Evolutionary conservation across 2,329 filamentous ascomycete species (phyloP).

Genomic region (Ophiobolus disseminans): DNA sequence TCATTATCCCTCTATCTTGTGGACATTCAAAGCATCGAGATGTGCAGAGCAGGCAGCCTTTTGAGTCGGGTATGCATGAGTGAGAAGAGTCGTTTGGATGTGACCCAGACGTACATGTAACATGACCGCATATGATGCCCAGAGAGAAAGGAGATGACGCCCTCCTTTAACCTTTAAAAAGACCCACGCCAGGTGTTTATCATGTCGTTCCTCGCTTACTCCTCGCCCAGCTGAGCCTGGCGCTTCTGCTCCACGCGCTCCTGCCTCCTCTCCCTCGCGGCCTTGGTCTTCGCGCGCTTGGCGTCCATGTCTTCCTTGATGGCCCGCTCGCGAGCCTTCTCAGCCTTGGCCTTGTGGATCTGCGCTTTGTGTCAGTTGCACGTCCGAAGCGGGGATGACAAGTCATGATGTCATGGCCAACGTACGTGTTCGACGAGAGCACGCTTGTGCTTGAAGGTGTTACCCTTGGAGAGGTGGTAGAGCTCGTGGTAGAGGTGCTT

Average conservation of each 20-base stretch:
- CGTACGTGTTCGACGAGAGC: conserved; percentile 99
- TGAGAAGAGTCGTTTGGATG: conserved; percentile 46
- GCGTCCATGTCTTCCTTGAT: conserved; percentile 99
- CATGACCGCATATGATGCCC: conserved; percentile 52
- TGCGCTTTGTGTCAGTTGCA: conserved; percentile 55
- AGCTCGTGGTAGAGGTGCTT: conserved; percentile 99
- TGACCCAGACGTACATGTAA: conserved; percentile 53
- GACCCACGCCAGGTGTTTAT: conserved; percentile 52
- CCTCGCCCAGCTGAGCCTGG: conserved; percentile 75
- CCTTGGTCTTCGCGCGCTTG: conserved; percentile 99
- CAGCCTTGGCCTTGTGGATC: conserved; percentile 99
- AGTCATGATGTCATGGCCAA: conserved; percentile 54
- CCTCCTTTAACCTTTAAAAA: conserved; percentile 51
- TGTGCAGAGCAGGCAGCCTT: conserved; percentile 42
- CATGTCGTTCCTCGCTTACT: conserved; percentile 48
- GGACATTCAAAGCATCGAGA: conserved; percentile 47
- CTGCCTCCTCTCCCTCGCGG: conserved; percentile 96
- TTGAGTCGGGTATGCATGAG: conserved; percentile 46
- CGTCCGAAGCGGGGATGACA: conserved; percentile 23
- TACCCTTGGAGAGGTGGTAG: conserved; percentile 99
- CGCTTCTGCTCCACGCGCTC: conserved; percentile 93
- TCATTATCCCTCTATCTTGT: conserved; percentile 45
- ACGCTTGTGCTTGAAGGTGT: conserved; percentile 99
- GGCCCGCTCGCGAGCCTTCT: conserved; percentile 94
- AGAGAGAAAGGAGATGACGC: conserved; percentile 50